A percentile compares a stretch with the other conserved stretches of the same genome.
Evolutionary conservation across 441 rosid species (phyloP).

Genomic region (Bruguiera hainesii): DNA sequence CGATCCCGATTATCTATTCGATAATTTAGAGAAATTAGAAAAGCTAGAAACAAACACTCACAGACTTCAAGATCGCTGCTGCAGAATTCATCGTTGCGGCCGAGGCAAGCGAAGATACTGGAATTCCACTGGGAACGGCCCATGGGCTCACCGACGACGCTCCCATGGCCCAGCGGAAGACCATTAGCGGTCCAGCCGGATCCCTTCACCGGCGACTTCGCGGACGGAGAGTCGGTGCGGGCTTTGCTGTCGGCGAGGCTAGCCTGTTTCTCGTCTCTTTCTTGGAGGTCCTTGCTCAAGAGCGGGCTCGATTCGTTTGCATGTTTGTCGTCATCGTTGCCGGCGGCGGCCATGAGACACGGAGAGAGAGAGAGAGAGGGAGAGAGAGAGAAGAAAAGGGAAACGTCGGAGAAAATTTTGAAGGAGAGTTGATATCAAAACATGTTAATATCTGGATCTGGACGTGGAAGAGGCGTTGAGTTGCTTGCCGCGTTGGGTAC

Average conservation of each 20-base stretch:
- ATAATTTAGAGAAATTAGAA: neutral
- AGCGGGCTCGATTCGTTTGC: conserved; percentile 74
- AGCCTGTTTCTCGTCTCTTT: conserved; percentile 29
- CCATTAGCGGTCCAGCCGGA: conserved; percentile 74
- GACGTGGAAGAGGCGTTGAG: too few relatives aligned
- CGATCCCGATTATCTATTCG: neutral
- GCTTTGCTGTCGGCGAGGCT: conserved; percentile 16
- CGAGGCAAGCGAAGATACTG: conserved; percentile 67
- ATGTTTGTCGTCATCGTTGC: conserved; percentile 18
- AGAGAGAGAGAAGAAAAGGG: too few relatives aligned
- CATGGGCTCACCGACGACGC: conserved; percentile 84
- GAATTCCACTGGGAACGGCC: conserved; percentile 77
- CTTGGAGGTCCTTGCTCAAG: conserved; percentile 39
- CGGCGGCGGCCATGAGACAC: conserved; percentile 30
- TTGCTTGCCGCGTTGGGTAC: too few relatives aligned
- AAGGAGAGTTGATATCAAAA: too few relatives aligned
- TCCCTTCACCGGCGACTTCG: conserved; percentile 15
- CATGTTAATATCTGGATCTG: too few relatives aligned
- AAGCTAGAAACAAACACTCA: conserved; percentile 36
- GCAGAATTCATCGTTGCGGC: conserved; percentile 87
- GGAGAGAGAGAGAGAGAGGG: neutral
- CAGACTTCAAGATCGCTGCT: conserved; percentile 99
- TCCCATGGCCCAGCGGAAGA: conserved; percentile 60
- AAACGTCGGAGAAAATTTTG: too few relatives aligned
- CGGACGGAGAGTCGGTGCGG: conserved; percentile 6